Percentiles rank a stretch among this genome's conserved stretches.
Evolutionary conservation across 345 rosid species (phyloP).

Genomic region (Melaleuca alternifolia): DNA sequence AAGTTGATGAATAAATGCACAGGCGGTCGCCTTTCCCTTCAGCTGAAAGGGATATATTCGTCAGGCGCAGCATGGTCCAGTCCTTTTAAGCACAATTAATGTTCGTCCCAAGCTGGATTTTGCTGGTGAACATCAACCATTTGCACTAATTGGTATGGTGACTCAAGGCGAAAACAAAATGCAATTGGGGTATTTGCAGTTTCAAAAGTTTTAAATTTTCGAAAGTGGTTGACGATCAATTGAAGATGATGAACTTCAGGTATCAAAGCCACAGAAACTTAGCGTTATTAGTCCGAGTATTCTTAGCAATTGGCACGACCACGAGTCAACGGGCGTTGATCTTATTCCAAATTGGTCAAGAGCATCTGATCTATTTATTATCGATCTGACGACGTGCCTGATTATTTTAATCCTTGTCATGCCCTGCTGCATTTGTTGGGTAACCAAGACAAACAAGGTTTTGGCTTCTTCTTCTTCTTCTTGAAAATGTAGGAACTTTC

Average conservation of each 20-base stretch:
- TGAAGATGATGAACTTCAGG: neutral
- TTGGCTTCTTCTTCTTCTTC: neutral
- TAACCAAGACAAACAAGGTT: neutral
- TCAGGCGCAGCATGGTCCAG: neutral
- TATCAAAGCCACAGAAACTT: neutral
- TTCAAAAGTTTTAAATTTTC: neutral
- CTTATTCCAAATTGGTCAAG: too few species aligned
- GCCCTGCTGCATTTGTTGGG: neutral
- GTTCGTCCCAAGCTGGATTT: neutral
- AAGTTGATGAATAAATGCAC: too few species aligned
- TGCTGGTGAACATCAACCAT: neutral
- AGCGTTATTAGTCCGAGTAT: neutral
- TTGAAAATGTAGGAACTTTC: neutral
- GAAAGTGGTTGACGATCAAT: neutral
- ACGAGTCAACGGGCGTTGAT: neutral
- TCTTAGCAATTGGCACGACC: neutral
- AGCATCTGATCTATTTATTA: too few species aligned
- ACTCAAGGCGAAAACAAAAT: neutral
- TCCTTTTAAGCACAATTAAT: neutral
- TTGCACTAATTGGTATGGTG: neutral
- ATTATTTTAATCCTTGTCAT: neutral
- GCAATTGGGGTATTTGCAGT: neutral
- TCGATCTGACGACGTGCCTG: too few species aligned
- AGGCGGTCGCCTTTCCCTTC: neutral
- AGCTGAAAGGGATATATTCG: neutral